Conservation (phyloP, 1,284 basidiomycete species). For the Leccinum angustisporum region DNA sequence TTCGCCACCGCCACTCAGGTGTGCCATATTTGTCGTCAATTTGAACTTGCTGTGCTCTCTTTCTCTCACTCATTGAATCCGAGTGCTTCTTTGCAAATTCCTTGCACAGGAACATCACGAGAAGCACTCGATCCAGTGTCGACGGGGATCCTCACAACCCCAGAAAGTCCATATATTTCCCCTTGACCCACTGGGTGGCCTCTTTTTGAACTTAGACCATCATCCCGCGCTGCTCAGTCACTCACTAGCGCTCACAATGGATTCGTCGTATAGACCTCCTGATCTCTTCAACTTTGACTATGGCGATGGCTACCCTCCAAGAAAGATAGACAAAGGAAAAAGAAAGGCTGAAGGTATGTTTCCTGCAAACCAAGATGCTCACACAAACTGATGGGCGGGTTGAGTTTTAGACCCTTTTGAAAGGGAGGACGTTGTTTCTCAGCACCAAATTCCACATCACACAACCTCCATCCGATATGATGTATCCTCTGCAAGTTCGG, state of each 20-base stretch:
- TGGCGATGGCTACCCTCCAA: conserved; percentile 3
- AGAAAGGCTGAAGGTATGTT: conserved; percentile 19
- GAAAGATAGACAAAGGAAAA: conserved; percentile 23
- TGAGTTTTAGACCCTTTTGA: conserved; percentile 13
- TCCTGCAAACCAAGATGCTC: not conserved
- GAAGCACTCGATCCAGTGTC: conserved; percentile 1
- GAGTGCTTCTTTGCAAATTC: conserved; percentile 3
- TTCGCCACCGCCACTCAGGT: too few species aligned
- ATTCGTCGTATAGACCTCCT: conserved; percentile 14
- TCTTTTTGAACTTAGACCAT: not conserved
- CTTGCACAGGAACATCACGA: conserved; percentile 8
- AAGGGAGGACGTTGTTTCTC: not conserved
- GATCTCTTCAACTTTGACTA: conserved; percentile 14
- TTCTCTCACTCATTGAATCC: conserved; percentile 5
- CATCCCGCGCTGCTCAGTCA: not conserved
- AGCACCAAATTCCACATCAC: not conserved
- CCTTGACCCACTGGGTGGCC: not conserved
- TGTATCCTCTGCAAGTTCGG: conserved; percentile 10
- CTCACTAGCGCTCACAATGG: conserved; percentile 7
- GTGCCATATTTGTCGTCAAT: too few species aligned
- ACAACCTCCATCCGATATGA: not conserved
- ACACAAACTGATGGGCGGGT: not conserved
- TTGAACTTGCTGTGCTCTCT: not conserved
- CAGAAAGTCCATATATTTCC: conserved; percentile 9
- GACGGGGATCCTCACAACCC: conserved; percentile 9